Base-by-base conservation (phyloP, 2,329 filamentous ascomycete genomes). In the Colletotrichum sp. region DNA sequence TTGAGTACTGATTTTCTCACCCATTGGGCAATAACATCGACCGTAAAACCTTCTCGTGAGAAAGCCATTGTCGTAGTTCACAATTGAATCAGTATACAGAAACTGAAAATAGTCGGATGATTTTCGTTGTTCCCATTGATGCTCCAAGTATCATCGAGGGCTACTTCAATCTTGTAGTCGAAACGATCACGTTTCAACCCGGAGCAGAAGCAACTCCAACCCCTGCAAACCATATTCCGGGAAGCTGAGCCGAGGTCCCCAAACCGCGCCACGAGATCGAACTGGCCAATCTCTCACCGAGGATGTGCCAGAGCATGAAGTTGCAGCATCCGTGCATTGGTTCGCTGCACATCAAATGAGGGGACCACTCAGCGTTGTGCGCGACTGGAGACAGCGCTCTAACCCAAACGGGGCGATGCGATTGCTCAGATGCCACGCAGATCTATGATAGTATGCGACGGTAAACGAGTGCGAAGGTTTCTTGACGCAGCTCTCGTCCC, bases 1-100 rank as follows among this genome's bases (percentile, higher is more conserved):
- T 80, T 79, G 49, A 82, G 71, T 4, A 81, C 34, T 36, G 71
- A 78, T 6, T 75, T 78, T n/a, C 75, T 69, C 3, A 80, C 16
- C 30, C 77, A 69, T n/a, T 72, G 21, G 21, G 60, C 71, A 21
- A 81, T 70, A 5, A 78, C 77, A 62, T 82, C 80, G 26, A 81
- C 62, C 16, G 79, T 82, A 55, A 82, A 72, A n/a, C 81, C 81
- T 69, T 81, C 80, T 21, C 80, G 32, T 16, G 73, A 76, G 24
- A 68, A 60, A 9, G 32, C 9, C 73, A 76, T 76, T 16, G 13
- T 63, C 15, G 6, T 12, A 13, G 3, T 8, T 15, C 5, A 30
- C 55, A 7, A 3, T 59, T 26, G 55, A 18, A 13, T 59, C 24
- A 26, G 8, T 26, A 18, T 18, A 30, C 13, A 9, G n/a, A 21